A percentile compares a stretch with the other conserved stretches of the same genome.
Evolutionary conservation across 2,329 filamentous ascomycete genomes (phyloP).

Genomic region (Arthroderma sp.): DNA sequence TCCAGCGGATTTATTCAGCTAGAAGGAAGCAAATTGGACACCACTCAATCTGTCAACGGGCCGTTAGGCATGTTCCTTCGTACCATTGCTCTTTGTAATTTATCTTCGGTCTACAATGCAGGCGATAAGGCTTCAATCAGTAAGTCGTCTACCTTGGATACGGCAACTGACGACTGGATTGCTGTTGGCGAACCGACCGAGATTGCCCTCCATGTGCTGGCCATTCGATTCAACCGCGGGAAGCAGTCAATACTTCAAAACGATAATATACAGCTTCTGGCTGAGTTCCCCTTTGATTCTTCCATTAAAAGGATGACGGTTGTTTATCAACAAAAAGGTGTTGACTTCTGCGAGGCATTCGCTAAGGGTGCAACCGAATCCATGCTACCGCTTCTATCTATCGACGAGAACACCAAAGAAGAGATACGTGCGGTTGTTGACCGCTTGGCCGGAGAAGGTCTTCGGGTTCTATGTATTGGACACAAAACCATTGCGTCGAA

Average conservation of each 20-base stretch:
- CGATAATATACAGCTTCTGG: conserved; percentile 37
- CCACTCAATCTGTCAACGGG: conserved; percentile 18
- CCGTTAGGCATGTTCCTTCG: conserved; percentile 35
- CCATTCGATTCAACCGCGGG: conserved; percentile 45
- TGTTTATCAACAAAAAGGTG: conserved; percentile 33
- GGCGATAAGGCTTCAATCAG: conserved; percentile 8
- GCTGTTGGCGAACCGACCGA: conserved; percentile 51
- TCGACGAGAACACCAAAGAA: conserved; percentile 39
- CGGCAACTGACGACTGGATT: conserved; percentile 38
- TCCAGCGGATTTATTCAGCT: conserved; percentile 26
- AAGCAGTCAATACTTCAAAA: conserved; percentile 36
- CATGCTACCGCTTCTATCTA: conserved; percentile 45
- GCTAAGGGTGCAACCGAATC: conserved; percentile 49
- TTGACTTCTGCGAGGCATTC: conserved; percentile 9
- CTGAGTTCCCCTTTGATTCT: conserved; percentile 56
- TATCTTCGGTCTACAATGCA: conserved; percentile 42
- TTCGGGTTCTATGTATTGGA: conserved; percentile 41
- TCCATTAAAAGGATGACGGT: conserved; percentile 58
- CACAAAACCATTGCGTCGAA: conserved; percentile 20
- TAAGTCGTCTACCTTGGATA: conserved; percentile 8
- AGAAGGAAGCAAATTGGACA: conserved; percentile 6
- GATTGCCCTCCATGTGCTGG: conserved; percentile 56
- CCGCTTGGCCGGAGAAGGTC: conserved; percentile 45
- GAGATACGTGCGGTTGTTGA: conserved; percentile 50
- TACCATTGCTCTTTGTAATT: conserved; percentile 46